Conservation (phyloP, 257 asterid species). For the Gentiana macrophylla region DNA sequence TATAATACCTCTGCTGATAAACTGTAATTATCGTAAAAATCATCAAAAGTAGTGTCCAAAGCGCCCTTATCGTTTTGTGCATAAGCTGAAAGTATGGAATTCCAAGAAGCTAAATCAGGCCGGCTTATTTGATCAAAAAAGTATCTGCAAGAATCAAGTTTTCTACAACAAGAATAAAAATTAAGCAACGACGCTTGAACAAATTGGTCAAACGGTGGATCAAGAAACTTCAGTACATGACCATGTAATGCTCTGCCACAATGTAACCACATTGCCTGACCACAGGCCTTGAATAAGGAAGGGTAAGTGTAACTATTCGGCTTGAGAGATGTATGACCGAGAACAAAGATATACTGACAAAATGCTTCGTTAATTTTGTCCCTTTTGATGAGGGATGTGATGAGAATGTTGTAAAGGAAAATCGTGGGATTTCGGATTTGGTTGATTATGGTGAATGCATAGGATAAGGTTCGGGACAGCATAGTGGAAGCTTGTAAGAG, state of each 20-base stretch:
- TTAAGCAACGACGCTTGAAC: constrained; percentile 63
- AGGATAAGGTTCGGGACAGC: constrained; percentile 34
- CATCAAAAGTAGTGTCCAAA: constrained; percentile 6
- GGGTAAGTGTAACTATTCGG: constrained; percentile 70
- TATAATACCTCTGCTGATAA: constrained; percentile 41
- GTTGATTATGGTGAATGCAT: constrained; percentile 40
- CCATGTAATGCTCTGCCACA: constrained; percentile 53
- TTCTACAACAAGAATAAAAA: constrained; percentile 52
- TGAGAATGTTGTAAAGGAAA: constrained; percentile 59
- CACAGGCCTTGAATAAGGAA: constrained; percentile 63
- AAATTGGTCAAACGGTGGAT: constrained; percentile 41
- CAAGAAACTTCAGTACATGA: constrained; percentile 54
- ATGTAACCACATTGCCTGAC: constrained; percentile 29
- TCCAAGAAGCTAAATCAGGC: constrained; percentile 74
- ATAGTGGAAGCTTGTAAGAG: constrained; percentile 43
- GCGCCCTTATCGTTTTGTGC: constrained; percentile 19
- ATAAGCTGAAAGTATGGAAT: constrained; percentile 58
- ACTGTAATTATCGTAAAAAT: constrained; percentile 17
- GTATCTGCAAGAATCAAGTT: constrained; percentile 33
- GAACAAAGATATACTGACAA: constrained; percentile 31
- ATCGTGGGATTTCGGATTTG: constrained; percentile 38
- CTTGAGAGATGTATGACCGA: constrained; percentile 15
- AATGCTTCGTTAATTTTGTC: constrained; percentile 29
- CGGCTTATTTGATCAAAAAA: constrained; percentile 34
- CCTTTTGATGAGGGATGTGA: constrained; percentile 35